Conservation (phyloP, 257 asterid genomes). For the Gynochthodes officinalis region DNA sequence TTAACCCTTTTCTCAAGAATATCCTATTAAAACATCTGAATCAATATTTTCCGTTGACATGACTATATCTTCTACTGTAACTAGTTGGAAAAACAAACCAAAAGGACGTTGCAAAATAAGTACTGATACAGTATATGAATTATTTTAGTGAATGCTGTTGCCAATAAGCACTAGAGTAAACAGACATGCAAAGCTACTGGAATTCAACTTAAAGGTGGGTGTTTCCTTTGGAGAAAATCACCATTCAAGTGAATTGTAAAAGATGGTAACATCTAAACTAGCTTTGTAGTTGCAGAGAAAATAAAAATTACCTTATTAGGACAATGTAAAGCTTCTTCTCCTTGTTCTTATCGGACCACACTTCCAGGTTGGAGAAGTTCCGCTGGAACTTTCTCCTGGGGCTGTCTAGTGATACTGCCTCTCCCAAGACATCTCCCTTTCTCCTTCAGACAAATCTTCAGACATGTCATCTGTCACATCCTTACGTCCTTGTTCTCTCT, state of each 20-base stretch:
- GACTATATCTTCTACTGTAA: not conserved
- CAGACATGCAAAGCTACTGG: not conserved
- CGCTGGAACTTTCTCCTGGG: constrained; percentile 45
- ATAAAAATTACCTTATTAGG: constrained; percentile 50
- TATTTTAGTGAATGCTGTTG: not conserved
- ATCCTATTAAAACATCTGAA: not conserved
- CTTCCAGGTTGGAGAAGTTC: constrained; percentile 53
- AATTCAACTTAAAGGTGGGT: not conserved
- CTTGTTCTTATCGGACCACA: constrained; percentile 57
- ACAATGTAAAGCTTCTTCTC: constrained; percentile 72
- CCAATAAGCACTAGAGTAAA: not conserved
- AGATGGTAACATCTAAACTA: not conserved
- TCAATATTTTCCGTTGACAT: too few species aligned
- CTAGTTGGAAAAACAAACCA: not conserved
- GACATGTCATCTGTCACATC: constrained; percentile 80
- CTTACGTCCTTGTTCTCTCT: constrained; percentile 68
- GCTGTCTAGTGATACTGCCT: constrained; percentile 45
- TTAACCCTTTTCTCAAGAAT: not conserved
- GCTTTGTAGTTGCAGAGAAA: not conserved
- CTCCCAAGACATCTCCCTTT: constrained; percentile 58
- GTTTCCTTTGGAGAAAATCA: not conserved
- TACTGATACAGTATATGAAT: too few species aligned
- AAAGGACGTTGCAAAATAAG: not conserved
- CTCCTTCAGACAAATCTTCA: constrained; percentile 83
- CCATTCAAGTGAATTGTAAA: not conserved